Conservation (phyloP, 2,329 filamentous ascomycete genomes). For the Dryadomyces quercus-mongolicae region DNA sequence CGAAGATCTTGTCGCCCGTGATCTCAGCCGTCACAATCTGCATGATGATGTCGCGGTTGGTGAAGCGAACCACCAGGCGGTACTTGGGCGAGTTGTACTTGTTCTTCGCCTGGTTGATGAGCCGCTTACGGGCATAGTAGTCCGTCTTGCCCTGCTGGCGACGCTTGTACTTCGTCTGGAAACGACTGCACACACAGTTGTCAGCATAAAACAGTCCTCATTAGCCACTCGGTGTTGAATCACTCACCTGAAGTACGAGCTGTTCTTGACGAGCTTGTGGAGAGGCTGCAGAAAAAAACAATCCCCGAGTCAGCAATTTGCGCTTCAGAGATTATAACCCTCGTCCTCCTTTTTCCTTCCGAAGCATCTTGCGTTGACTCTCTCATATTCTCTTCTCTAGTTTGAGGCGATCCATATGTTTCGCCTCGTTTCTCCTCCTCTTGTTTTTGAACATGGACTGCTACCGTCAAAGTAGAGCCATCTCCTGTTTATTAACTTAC, state of each 20-base stretch:
- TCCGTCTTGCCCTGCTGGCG: constrained; percentile 96
- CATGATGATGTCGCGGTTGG: constrained; percentile 97
- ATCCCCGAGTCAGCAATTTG: constrained; percentile 97
- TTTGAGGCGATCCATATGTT: too few relatives aligned
- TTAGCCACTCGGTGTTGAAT: not conserved
- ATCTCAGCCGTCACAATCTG: constrained; percentile 97
- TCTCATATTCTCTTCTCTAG: constrained; percentile 14
- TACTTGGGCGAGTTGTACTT: constrained; percentile 99
- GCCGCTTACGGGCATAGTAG: constrained; percentile 99
- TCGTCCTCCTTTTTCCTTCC: constrained; percentile 43
- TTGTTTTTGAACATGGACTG: not conserved
- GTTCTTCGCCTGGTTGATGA: constrained; percentile 99
- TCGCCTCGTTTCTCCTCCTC: constrained; percentile 7
- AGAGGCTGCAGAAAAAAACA: constrained; percentile 51
- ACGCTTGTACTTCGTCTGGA: constrained; percentile 99
- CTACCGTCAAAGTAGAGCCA: constrained; percentile 15
- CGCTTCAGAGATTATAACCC: constrained; percentile 66
- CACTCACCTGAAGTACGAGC: constrained; percentile 93
- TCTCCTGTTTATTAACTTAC: constrained; percentile 39
- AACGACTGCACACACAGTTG: constrained; percentile 52
- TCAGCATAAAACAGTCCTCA: not conserved
- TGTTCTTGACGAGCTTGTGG: constrained; percentile 95
- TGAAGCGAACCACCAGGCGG: constrained; percentile 97
- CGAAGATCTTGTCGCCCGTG: constrained; percentile 93
- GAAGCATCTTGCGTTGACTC: constrained; percentile 99